Evolutionary conservation across 768 basidiomycete species (phyloP), one percentile per base, ranked within the genome.

Genomic region (Symmetrospora coprosmae): DNA sequence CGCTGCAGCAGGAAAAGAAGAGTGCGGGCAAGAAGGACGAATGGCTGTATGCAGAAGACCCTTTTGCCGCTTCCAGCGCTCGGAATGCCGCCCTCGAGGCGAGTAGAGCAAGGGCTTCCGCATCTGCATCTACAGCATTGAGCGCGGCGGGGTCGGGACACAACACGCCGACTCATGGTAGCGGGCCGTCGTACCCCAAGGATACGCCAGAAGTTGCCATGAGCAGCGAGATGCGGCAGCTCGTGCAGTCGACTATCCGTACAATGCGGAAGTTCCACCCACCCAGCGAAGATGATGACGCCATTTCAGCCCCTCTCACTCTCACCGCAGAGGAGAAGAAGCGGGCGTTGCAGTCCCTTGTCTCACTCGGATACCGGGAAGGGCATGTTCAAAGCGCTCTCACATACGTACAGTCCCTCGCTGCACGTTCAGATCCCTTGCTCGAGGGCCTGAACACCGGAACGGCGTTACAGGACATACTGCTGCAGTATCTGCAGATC

Each of bases 401-500:
- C 71, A 65, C 78, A 31, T 76, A 75, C n/a, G 81, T 81, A 47
- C 73, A 87, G 13, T 78, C 80, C 1, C 69, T 70, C 8, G 40
- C 67, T 17, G 47, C 65, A 64, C 7, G 69, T 67, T 37, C 41
- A 62, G 69, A 47, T 63, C 71, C 25, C 67, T 67, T 62, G 67
- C 65, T 23, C 50, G 33, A 46, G 27, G 4, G 66, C 72, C 16
- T 75, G 81, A 14, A 83, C 82, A 11, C 70, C 78, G 2, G 73
- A 84, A n/a, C 75, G 80, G n/a, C n/a, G n/a, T 80, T 83, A 4
- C 72, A 88, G 14, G 82, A 88, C 69, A 86, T 87, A 0, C 81
- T 81, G 50, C 82, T 90, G 43, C 85, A 89, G 65, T 87, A 87
- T 73, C 77, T 94, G 2, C 77, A 92, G 43, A 76, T 92, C 21